Percentiles rank a stretch among this genome's conserved stretches.
Evolutionary conservation across 2,329 filamentous ascomycete species (phyloP).

Genomic region (Phoma sp.): DNA sequence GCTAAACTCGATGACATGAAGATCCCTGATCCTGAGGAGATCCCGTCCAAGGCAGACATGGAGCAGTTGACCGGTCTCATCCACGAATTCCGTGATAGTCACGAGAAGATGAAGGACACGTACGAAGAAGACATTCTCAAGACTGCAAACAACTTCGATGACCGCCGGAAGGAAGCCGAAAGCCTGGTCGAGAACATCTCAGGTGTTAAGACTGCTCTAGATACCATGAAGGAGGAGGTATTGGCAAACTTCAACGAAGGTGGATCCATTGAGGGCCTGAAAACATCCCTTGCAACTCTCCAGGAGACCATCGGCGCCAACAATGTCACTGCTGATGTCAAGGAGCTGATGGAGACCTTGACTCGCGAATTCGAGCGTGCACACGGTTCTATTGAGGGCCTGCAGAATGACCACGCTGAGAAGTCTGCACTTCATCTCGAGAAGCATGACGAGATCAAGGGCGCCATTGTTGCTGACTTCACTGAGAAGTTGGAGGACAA

Average conservation of each 20-base stretch:
- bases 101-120: slow-evolving; percentile 73
- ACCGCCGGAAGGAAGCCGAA: slow-evolving; percentile 82
- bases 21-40: slow-evolving; percentile 70
- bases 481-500: slow-evolving; percentile 73
- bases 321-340: slow-evolving; percentile 54
- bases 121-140: slow-evolving; percentile 75
- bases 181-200: slow-evolving; percentile 77
- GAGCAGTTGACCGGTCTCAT: slow-evolving; percentile 63
- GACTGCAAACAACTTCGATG: slow-evolving; percentile 79
- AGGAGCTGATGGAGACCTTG: slow-evolving; percentile 73
- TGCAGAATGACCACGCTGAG: slow-evolving; percentile 78
- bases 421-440: slow-evolving; percentile 60
- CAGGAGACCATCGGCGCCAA: slow-evolving; percentile 67
- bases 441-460: slow-evolving; percentile 66
- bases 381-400: slow-evolving; percentile 76
- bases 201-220: slow-evolving; percentile 77
- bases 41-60: slow-evolving; percentile 79
- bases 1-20: slow-evolving; percentile 74
- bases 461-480: slow-evolving; percentile 60
- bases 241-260: slow-evolving; percentile 79
- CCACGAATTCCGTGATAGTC: slow-evolving; percentile 60
- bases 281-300: slow-evolving; percentile 69
- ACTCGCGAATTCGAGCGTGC: slow-evolving; percentile 88
- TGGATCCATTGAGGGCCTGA: slow-evolving; percentile 64
- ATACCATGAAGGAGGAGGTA: slow-evolving; percentile 78